Base-by-base conservation (phyloP, 2,329 filamentous ascomycete species). In the Pseudopithomyces maydicus region DNA sequence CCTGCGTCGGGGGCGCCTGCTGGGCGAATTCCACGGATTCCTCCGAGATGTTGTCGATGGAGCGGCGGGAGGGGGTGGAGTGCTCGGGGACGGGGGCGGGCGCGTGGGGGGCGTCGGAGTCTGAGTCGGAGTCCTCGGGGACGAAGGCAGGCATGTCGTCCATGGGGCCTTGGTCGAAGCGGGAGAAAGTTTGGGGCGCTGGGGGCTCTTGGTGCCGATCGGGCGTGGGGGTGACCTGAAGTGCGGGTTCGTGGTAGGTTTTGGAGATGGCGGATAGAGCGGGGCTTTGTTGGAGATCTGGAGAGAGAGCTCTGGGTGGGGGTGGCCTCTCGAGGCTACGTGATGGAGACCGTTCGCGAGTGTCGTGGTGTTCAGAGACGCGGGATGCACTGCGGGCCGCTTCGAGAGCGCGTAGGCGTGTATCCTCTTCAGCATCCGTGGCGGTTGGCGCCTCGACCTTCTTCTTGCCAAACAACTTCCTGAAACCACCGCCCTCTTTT, bases 131-230 rank as follows among this genome's bases (percentile, higher is more conserved):
- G 20, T 77, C 75, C 3, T 76, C 71, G 3, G 91, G 91, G 11
- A 86, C 82, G 70, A 96, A 96, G 1, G 92, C 91, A 2, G 95
- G 94, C 74, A 95, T 90, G 55, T 98, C 92, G 10, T 85, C 77
- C 22, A 97, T 83, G 1, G 95, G 95, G 2, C 93, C 95, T 77
- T 98, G 94, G 69, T 95, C 90, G 70, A 98, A 98, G 22, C 80
- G 81, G 15, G 84, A 84, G 68, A 88, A 88, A 54, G 88, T 88
- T 11, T 83, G 77, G 32, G 81, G 79, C n/a, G 86, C 84, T 64
- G 88, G 83, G 41, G 78, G 77, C 7, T 82, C 83, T 59, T 90
- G 85, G 8, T 79, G 77, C 0, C 82, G 87, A 66, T 86, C 84
- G 35, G 88, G 81, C 4, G 83, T 84, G 6, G 89, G 89, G 4